Base-by-base conservation (phyloP, 2,329 filamentous ascomycete genomes). In the Aspergillus viridinutans region DNA sequence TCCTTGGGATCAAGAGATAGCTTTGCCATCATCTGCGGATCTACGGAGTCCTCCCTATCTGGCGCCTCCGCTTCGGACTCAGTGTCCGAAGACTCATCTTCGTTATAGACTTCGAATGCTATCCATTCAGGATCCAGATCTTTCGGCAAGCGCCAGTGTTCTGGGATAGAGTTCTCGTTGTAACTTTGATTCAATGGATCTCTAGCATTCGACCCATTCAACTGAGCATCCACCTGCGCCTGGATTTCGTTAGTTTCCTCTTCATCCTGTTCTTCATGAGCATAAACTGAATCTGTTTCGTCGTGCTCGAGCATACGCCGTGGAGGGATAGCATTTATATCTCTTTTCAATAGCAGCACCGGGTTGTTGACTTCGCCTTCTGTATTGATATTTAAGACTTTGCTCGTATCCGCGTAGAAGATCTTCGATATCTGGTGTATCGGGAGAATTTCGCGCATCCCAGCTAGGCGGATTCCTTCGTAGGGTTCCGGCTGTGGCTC, bases 101-200 rank as follows among this genome's bases (percentile, higher is more conserved):
- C 86, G 17, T 84, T 83, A 69, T 88, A 94, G 1, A 96, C 90
- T 69, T 96, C 91, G 17, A 97, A 85, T 0, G 92, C 92, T 62
- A 96, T 84, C 92, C 92, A 97, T 72, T 96, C 92, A 0, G 89
- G 86, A 64, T 96, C 92, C 0, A 96, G 78, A 58, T 92, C 88
- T 1, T 81, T 80, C 0, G 91, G 90, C 2, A 96, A 77, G 10
- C 78, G 77, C 82, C 85, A 88, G 7, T 76, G 72, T 49, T 78
- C 74, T 1, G 68, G 68, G 32, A 72, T 68, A 17, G 67, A 66
- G 54, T 59, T 64, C 52, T 73, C 69, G 43, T 72, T 66, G 6
- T 69, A 67, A 47, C 51, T 66, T 3, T 54, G 28, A 4, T 60
- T 51, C 1, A 56, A 45, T 10, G 58, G 23, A 1, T 28, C 26